phyloP scores from a whole-genome alignment of 2,329 filamentous ascomycete genomes.

The Polytolypa hystricis region DNA sequence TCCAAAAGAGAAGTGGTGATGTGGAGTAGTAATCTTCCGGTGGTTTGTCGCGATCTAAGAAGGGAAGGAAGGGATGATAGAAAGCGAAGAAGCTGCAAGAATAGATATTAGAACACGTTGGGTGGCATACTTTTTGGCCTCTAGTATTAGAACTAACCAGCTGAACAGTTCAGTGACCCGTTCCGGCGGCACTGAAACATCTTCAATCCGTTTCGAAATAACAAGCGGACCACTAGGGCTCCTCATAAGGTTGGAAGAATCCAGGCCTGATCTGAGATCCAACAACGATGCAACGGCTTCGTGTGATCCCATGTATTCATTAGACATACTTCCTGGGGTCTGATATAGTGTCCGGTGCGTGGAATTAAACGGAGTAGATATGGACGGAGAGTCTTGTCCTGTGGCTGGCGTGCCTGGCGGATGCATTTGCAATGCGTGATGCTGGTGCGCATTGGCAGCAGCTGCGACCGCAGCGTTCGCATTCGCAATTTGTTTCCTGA shows the following conservation, averaged over 20 bases:
- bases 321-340: constrained; percentile 19
- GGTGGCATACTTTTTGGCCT: neutral
- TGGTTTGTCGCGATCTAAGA: constrained; percentile 44
- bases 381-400: constrained; percentile 22
- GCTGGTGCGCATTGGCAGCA: constrained; percentile 16
- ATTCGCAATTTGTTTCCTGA: constrained; percentile 37
- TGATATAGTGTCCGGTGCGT: constrained; percentile 5
- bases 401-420: constrained; percentile 16
- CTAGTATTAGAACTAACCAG: constrained; percentile 21
- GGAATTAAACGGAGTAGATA: constrained; percentile 18
- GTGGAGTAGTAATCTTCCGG: constrained; percentile 48
- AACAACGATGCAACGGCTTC: constrained; percentile 41
- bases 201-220: constrained; percentile 41
- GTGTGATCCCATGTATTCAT: constrained; percentile 36
- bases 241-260: constrained; percentile 32
- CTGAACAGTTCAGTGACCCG: constrained; percentile 36
- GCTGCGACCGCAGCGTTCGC: constrained; percentile 19
- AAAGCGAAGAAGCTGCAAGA: constrained; percentile 49
- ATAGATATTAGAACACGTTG: constrained; percentile 10
- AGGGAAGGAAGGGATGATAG: constrained; percentile 54
- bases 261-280: constrained; percentile 38
- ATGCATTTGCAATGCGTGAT: constrained; percentile 14
- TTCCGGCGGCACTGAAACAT: constrained; percentile 34
- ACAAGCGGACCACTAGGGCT: constrained; percentile 37
- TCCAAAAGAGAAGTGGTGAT: constrained; percentile 58